A percentile compares a stretch with the other conserved stretches of the same genome.
phyloP scores from a whole-genome alignment of 306 rosid genomes.

The Alnus rubra region DNA sequence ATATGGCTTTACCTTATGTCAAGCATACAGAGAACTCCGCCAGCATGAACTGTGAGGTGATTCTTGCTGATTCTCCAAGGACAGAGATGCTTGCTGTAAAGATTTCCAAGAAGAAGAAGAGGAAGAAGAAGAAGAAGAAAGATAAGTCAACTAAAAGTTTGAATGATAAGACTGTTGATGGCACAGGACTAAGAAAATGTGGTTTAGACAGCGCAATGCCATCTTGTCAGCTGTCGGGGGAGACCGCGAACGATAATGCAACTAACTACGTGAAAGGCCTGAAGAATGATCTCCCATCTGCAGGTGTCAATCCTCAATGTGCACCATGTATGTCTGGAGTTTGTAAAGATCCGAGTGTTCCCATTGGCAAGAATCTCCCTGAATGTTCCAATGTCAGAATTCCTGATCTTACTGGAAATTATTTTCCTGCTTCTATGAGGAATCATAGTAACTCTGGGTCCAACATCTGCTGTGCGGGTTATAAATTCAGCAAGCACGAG shows the following conservation, averaged over 20 bases:
- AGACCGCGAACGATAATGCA: neutral
- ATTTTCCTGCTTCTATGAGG: neutral
- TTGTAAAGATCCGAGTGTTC: neutral
- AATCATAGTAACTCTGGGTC: neutral
- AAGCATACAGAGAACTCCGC: neutral
- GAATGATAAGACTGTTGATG: neutral
- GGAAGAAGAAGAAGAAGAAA: neutral
- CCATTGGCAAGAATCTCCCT: neutral
- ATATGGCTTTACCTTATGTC: neutral
- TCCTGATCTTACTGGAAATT: slow-evolving; percentile 1
- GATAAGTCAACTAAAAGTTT: neutral
- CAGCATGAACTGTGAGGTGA: neutral
- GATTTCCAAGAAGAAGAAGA: slow-evolving; percentile 8
- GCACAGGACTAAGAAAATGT: neutral
- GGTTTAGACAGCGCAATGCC: neutral
- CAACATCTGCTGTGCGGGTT: neutral
- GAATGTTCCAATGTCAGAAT: neutral
- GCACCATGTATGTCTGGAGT: neutral
- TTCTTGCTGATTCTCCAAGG: neutral
- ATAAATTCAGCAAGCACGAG: slow-evolving; percentile 9
- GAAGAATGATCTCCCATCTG: neutral
- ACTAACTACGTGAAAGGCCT: neutral
- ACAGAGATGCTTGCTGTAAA: neutral
- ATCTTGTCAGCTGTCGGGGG: neutral
- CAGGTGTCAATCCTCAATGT: neutral